These are phyloP conservation scores for Pseudogymnoascus sp. DNA, from an alignment of 2,329 filamentous ascomycete species.

Conservation along the genomic window DNA sequence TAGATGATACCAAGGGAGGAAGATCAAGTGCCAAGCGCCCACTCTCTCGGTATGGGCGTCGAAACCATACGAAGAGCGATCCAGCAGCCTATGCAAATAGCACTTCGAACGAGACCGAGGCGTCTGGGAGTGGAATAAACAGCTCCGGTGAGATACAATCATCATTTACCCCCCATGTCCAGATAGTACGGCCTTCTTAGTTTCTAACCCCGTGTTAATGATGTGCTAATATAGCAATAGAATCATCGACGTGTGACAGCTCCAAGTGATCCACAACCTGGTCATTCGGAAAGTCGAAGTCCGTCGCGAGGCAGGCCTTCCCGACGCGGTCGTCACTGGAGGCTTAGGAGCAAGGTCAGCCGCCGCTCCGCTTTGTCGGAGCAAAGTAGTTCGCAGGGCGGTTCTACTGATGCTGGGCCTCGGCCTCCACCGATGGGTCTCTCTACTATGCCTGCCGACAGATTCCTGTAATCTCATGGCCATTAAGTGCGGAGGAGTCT, in stretches of 20 bases:
- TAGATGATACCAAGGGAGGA: slow-evolving; percentile 10
- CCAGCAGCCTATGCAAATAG: slow-evolving; percentile 16
- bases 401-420: neutral
- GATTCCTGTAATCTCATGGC: neutral
- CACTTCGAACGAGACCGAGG: slow-evolving; percentile 20
- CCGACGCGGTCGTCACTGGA: slow-evolving; percentile 24
- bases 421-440: neutral
- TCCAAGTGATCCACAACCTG: slow-evolving; percentile 23
- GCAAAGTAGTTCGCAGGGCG: neutral
- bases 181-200: neutral
- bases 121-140: slow-evolving; percentile 18
- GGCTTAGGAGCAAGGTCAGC: slow-evolving; percentile 20
- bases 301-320: slow-evolving; percentile 14
- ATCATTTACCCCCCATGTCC: slow-evolving; percentile 2
- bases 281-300: slow-evolving; percentile 14
- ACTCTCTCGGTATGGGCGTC: slow-evolving; percentile 17
- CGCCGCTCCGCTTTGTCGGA: neutral
- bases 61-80: slow-evolving; percentile 23
- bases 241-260: slow-evolving; percentile 24
- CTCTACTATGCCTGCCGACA: neutral
- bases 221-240: slow-evolving; percentile 12
- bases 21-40: slow-evolving; percentile 17
- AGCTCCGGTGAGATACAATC: slow-evolving; percentile 20
- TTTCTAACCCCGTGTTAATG: neutral
- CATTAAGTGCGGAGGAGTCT: neutral